A percentile compares a stretch with the other conserved stretches of the same genome.
Evolutionary conservation across 2,329 filamentous ascomycete genomes (phyloP).

Genomic region (Colletotrichum sublineola): DNA sequence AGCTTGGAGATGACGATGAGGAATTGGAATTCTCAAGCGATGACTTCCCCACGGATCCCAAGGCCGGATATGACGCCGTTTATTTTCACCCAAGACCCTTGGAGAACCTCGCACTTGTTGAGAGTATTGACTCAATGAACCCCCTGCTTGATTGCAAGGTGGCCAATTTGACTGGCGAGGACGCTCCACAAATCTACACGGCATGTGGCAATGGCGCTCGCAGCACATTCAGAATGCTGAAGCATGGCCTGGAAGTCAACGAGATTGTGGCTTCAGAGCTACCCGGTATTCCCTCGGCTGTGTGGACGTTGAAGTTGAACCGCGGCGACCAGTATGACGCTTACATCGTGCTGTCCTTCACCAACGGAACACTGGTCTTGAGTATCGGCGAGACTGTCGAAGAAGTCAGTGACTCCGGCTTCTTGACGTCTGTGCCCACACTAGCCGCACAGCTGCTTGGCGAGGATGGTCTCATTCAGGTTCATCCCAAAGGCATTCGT

Average conservation of each 20-base stretch:
- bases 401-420: conserved; percentile 93
- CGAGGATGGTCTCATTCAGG: conserved; percentile 91
- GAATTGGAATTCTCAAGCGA: conserved; percentile 90
- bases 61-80: conserved; percentile 78
- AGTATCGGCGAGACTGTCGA: conserved; percentile 98
- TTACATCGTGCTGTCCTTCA: conserved; percentile 95
- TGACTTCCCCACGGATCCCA: conserved; percentile 81
- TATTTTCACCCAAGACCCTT: conserved; percentile 87
- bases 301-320: conserved; percentile 94
- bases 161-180: conserved; percentile 89
- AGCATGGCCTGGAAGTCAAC: conserved; percentile 92
- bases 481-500: conserved; percentile 95
- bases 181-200: conserved; percentile 96
- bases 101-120: conserved; percentile 86
- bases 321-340: conserved; percentile 88
- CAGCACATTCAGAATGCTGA: conserved; percentile 91
- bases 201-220: conserved; percentile 89
- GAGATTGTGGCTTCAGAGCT: conserved; percentile 96
- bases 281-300: conserved; percentile 87
- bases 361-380: conserved; percentile 89
- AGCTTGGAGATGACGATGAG: conserved; percentile 94
- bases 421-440: conserved; percentile 89
- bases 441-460: conserved; percentile 94
- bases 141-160: conserved; percentile 93
- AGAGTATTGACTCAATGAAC: conserved; percentile 90